Percentiles rank a stretch among this genome's conserved stretches.
Conservation (phyloP, 2,329 filamentous ascomycete species). For the Dactylonectria macrodidyma region DNA sequence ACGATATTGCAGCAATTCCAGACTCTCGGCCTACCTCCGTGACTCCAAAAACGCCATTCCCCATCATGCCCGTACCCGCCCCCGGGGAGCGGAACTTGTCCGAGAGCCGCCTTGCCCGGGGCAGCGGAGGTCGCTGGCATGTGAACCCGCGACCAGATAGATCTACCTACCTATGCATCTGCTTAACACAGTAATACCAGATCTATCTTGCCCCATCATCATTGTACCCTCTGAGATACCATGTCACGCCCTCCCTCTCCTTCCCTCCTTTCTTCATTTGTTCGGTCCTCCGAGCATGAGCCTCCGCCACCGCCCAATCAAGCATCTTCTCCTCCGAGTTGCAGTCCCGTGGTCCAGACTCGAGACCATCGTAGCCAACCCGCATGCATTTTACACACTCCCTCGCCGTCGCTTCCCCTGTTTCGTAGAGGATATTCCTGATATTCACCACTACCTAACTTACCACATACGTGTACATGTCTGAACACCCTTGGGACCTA, state of each 20-base stretch:
- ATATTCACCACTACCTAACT: background rate
- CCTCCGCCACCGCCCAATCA: conserved; percentile 4
- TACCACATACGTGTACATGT: background rate
- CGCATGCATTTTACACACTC: background rate
- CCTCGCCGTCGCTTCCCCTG: background rate
- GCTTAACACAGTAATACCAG: background rate
- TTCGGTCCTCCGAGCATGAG: conserved; percentile 13
- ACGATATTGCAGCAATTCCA: conserved; percentile 4
- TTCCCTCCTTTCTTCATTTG: background rate
- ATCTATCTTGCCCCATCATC: background rate
- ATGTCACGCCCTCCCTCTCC: background rate
- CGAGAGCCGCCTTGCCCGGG: conserved; percentile 45
- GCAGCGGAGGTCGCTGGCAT: conserved; percentile 51
- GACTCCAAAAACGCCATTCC: conserved; percentile 20
- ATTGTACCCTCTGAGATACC: background rate
- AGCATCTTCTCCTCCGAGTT: background rate
- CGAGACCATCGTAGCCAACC: background rate
- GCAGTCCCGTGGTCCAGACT: background rate
- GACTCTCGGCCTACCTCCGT: conserved; percentile 46
- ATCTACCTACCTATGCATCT: background rate
- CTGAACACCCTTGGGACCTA: no score
- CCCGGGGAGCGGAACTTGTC: conserved; percentile 46
- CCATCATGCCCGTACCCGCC: conserved; percentile 33
- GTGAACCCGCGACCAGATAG: conserved; percentile 42
- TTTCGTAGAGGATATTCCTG: background rate